phyloP scores from a whole-genome alignment of 768 basidiomycete genomes.

The Wakefieldia striispora region DNA sequence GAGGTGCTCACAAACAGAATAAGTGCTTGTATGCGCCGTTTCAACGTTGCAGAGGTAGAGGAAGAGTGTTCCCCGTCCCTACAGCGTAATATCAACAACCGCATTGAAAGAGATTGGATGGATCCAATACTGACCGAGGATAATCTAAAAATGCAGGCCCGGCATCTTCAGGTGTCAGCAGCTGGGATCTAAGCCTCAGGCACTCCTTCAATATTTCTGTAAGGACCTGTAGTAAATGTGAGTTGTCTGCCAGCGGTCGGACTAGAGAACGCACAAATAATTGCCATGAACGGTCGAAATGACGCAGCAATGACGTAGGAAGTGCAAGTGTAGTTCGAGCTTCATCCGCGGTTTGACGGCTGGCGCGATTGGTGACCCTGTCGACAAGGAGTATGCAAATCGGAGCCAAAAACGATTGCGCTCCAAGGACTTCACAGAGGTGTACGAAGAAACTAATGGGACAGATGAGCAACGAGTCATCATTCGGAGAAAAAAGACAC shows the following conservation, averaged over 20 bases:
- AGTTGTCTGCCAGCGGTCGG: not conserved
- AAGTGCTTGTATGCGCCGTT: slow-evolving; percentile 65
- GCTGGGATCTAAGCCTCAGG: slow-evolving; percentile 49
- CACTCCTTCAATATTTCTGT: slow-evolving; percentile 67
- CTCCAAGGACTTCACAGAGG: slow-evolving; percentile 78
- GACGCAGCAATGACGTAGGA: slow-evolving; percentile 64
- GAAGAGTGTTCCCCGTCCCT: slow-evolving; percentile 62
- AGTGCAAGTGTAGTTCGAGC: slow-evolving; percentile 57
- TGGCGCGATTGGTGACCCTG: slow-evolving; percentile 66
- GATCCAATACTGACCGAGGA: slow-evolving; percentile 38
- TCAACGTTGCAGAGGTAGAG: slow-evolving; percentile 43
- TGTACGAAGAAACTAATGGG: slow-evolving; percentile 79
- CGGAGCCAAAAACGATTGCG: slow-evolving; percentile 77
- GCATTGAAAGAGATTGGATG: not conserved
- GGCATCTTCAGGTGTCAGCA: slow-evolving; percentile 37
- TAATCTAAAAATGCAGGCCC: slow-evolving; percentile 55
- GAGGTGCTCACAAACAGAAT: slow-evolving; percentile 60
- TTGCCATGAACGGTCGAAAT: slow-evolving; percentile 47
- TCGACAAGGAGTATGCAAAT: slow-evolving; percentile 84
- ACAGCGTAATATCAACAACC: not conserved
- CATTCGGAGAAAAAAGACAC: slow-evolving; percentile 21
- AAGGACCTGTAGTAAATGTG: slow-evolving; percentile 47
- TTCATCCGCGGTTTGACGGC: slow-evolving; percentile 61
- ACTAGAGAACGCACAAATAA: slow-evolving; percentile 43
- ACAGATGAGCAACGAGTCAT: slow-evolving; percentile 1